Conservation (phyloP, 2,329 filamentous ascomycete species). For the Colletotrichum tamarilloi region DNA sequence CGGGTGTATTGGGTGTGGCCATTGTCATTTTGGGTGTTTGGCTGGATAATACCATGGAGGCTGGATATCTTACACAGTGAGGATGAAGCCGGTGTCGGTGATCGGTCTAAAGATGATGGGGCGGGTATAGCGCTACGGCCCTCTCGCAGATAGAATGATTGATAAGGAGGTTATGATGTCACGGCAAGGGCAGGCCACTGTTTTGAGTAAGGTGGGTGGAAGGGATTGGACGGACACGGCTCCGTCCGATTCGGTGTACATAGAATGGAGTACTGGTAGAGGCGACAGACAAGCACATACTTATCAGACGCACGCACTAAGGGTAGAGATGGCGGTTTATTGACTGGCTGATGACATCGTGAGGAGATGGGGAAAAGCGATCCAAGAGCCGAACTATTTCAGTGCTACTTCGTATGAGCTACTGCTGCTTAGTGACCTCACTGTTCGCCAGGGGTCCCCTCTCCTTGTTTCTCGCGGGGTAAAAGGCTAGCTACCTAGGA, state of each 20-base stretch:
- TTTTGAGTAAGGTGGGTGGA: slow-evolving; percentile 3
- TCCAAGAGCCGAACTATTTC: background rate
- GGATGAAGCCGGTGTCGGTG: background rate
- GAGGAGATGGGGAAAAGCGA: slow-evolving; percentile 6
- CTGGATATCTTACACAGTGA: background rate
- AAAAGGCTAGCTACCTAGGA: background rate
- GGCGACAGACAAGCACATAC: background rate
- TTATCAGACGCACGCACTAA: background rate
- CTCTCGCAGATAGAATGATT: background rate
- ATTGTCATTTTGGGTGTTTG: background rate
- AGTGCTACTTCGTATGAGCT: background rate
- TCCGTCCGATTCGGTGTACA: background rate
- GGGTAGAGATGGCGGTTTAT: background rate
- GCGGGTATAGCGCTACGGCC: background rate
- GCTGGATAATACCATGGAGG: background rate
- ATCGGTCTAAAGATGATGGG: background rate
- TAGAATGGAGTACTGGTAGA: background rate
- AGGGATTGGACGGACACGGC: background rate
- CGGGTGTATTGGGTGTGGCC: background rate
- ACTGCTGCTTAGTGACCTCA: slow-evolving; percentile 17
- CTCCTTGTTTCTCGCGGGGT: slow-evolving; percentile 22
- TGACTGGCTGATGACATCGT: background rate
- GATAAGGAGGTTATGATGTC: slow-evolving; percentile 16
- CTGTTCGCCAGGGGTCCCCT: slow-evolving; percentile 17
- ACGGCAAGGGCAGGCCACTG: background rate